These are phyloP conservation scores for Ogataea polymorpha DNA, from an alignment of 805 yeast species.

Conservation along the genomic window DNA sequence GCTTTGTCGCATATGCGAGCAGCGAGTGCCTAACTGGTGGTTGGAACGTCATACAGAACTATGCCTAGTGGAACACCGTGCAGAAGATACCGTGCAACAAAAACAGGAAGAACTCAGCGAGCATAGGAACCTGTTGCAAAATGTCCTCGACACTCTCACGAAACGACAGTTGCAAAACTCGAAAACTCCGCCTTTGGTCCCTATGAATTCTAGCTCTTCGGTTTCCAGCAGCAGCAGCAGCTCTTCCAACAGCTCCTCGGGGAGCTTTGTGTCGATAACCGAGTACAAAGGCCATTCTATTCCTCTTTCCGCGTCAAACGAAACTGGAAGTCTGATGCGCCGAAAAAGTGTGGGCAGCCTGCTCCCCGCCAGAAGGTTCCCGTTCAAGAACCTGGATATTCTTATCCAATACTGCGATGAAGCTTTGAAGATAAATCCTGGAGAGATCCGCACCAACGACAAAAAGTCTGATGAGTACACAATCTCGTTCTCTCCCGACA, in stretches of 20 bases:
- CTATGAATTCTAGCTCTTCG: slow-evolving; percentile 25
- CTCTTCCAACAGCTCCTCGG: slow-evolving; percentile 16
- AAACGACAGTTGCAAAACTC: slow-evolving; percentile 18
- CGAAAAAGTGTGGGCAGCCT: slow-evolving; percentile 43
- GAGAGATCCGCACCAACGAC: slow-evolving; percentile 44
- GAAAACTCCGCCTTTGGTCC: slow-evolving; percentile 21
- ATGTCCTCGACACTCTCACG: slow-evolving; percentile 40
- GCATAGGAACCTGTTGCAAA: slow-evolving; percentile 52
- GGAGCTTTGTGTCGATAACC: slow-evolving; percentile 21
- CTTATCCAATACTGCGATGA: slow-evolving; percentile 68
- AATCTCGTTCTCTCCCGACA: slow-evolving; percentile 54
- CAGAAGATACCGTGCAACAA: slow-evolving; percentile 70
- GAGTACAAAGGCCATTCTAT: slow-evolving; percentile 62
- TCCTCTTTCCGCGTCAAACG: slow-evolving; percentile 26
- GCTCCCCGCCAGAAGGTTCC: slow-evolving; percentile 46
- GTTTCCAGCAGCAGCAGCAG: slow-evolving; percentile 17
- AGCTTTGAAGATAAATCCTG: slow-evolving; percentile 70
- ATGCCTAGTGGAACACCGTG: slow-evolving; percentile 80
- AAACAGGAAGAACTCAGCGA: slow-evolving; percentile 76
- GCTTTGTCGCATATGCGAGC: slow-evolving; percentile 90
- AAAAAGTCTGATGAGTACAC: slow-evolving; percentile 24
- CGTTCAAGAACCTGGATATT: slow-evolving; percentile 56
- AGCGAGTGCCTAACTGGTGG: slow-evolving; percentile 93
- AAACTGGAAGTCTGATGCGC: slow-evolving; percentile 23
- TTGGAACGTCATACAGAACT: slow-evolving; percentile 85